Percentiles rank a stretch among this genome's conserved stretches.
Evolutionary conservation across 202 grass and related monocot species (phyloP).

Genomic region (Setaria viridis): DNA sequence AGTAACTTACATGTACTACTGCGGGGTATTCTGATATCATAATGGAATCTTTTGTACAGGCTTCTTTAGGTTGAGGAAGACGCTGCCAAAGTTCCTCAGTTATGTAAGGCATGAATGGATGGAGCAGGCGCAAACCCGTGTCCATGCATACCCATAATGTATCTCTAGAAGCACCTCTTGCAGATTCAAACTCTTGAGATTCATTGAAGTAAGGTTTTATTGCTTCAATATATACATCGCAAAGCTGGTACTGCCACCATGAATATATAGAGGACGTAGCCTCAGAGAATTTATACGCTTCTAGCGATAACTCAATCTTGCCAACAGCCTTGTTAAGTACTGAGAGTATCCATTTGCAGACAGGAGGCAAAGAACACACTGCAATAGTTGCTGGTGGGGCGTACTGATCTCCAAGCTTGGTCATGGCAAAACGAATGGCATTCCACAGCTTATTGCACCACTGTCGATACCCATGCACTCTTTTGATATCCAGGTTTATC

Average conservation of each 20-base stretch:
- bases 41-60: constrained; percentile 69
- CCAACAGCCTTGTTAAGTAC: constrained; percentile 80
- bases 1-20: constrained; percentile 57
- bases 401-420: constrained; percentile 80
- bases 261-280: constrained; percentile 86
- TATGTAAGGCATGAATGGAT: constrained; percentile 94
- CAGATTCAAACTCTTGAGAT: constrained; percentile 67
- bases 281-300: constrained; percentile 85
- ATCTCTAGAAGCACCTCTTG: constrained; percentile 72
- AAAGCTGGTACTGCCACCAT: constrained; percentile 95
- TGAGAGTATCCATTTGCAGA: constrained; percentile 95
- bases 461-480: constrained; percentile 86
- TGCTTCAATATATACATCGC: constrained; percentile 92
- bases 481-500: constrained; percentile 92
- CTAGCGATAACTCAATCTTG: constrained; percentile 79
- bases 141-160: constrained; percentile 87
- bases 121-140: constrained; percentile 80
- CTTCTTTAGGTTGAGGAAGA: constrained; percentile 70
- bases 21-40: constrained; percentile 92
- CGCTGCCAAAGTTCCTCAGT: constrained; percentile 91
- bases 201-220: constrained; percentile 88
- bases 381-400: constrained; percentile 64
- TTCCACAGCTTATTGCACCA: constrained; percentile 99
- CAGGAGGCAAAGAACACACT: constrained; percentile 63
- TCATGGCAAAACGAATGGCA: constrained; percentile 86